A percentile compares a stretch with the other conserved stretches of the same genome.
Evolutionary conservation across 139 green algal genomes (phyloP).

Genomic region (Nannochloris sp.): DNA sequence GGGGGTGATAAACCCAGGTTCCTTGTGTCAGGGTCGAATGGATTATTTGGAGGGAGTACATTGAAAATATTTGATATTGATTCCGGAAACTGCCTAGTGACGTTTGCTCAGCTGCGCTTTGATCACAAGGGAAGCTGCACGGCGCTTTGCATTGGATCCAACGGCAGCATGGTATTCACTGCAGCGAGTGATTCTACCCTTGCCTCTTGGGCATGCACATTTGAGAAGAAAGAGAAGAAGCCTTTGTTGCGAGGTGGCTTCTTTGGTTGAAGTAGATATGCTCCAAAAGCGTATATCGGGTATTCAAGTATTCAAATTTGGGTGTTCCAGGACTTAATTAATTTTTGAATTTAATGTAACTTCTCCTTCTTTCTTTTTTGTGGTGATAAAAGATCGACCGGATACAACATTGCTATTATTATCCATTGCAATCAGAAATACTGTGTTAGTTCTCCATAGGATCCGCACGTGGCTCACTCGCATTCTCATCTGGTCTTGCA

Average conservation of each 20-base stretch:
- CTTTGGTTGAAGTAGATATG: too few species aligned
- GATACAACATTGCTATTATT: too few species aligned
- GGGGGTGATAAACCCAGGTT: background rate
- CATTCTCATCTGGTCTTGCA: background rate
- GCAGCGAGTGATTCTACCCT: conserved; percentile 24
- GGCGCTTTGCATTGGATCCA: conserved; percentile 13
- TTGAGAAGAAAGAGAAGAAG: background rate
- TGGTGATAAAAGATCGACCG: too few species aligned
- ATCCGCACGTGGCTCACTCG: background rate
- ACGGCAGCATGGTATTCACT: conserved; percentile 11
- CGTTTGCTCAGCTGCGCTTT: conserved; percentile 16
- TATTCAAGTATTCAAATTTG: too few species aligned
- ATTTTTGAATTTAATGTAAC: too few species aligned
- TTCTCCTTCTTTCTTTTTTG: too few species aligned
- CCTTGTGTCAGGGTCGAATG: conserved; percentile 19
- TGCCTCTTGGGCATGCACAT: conserved; percentile 7
- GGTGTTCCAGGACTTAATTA: too few species aligned
- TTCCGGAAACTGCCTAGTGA: conserved; percentile 23
- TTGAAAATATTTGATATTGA: conserved; percentile 14
- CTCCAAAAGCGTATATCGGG: too few species aligned
- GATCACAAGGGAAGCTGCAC: conserved; percentile 10
- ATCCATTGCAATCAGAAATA: too few species aligned
- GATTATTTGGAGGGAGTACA: conserved; percentile 23
- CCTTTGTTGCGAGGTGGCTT: too few species aligned
- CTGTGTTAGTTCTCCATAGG: too few species aligned